A percentile compares a stretch with the other conserved stretches of the same genome.
These are phyloP conservation scores for Clonostachys solani DNA, from an alignment of 2,329 filamentous ascomycete genomes.

Conservation along the genomic window DNA sequence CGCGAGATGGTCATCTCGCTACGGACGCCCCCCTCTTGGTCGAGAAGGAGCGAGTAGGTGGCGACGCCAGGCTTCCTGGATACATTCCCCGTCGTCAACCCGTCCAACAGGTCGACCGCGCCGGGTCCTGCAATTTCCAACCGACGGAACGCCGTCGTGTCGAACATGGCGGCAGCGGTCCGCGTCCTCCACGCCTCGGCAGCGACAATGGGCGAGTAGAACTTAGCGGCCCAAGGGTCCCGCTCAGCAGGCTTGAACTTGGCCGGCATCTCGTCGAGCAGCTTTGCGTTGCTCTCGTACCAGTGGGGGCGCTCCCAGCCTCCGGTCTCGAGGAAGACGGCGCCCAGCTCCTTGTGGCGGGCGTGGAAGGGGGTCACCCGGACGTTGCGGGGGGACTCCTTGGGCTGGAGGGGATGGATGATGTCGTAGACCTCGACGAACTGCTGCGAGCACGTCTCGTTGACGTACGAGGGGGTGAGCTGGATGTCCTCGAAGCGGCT, in stretches of 20 bases:
- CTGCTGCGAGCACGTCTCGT: conserved; percentile 55
- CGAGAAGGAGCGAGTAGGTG: conserved; percentile 52
- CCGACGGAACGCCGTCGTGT: conserved; percentile 56
- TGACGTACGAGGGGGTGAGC: conserved; percentile 48
- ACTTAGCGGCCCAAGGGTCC: conserved; percentile 53
- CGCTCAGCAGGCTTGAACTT: conserved; percentile 51
- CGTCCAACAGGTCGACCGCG: conserved; percentile 47
- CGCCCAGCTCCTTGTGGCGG: conserved; percentile 49
- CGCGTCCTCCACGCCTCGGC: conserved; percentile 63
- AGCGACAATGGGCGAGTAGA: conserved; percentile 53
- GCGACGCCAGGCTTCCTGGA: conserved; percentile 40
- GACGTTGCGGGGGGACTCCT: conserved; percentile 51
- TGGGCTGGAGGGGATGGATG: conserved; percentile 54
- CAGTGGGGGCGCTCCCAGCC: conserved; percentile 62
- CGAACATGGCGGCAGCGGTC: conserved; percentile 57
- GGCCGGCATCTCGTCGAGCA: conserved; percentile 45
- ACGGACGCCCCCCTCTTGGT: conserved; percentile 45
- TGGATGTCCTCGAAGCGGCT: conserved; percentile 59
- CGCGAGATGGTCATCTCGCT: conserved; percentile 55
- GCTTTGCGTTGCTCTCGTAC: conserved; percentile 51
- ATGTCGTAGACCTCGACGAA: conserved; percentile 65
- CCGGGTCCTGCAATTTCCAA: conserved; percentile 56
- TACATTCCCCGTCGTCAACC: conserved; percentile 46
- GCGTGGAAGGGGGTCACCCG: conserved; percentile 54
- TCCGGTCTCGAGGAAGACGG: conserved; percentile 53